These are phyloP conservation scores for Brassica napus DNA, from an alignment of 345 rosid species.

Conservation along the genomic window DNA sequence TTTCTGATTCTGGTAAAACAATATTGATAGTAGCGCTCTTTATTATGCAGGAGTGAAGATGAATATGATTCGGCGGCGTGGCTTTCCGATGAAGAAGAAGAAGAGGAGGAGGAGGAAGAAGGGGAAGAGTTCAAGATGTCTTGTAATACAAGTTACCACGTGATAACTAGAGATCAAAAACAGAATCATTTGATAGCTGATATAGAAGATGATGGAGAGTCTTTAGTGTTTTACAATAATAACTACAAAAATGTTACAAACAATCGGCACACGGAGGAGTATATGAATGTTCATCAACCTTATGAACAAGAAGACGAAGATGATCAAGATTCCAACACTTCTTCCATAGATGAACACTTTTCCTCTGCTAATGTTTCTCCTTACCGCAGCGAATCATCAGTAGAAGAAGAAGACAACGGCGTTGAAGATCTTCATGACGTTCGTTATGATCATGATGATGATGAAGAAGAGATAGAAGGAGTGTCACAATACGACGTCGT, in stretches of 20 bases:
- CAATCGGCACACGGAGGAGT: slow-evolving; percentile 21
- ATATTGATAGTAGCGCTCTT: not conserved
- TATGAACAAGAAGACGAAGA: slow-evolving; percentile 26
- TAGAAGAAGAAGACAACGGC: slow-evolving; percentile 27
- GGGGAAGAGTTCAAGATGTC: slow-evolving; percentile 43
- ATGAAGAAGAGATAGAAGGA: slow-evolving; percentile 33
- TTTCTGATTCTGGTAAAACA: not conserved
- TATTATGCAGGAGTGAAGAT: slow-evolving; percentile 51
- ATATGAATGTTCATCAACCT: slow-evolving; percentile 25
- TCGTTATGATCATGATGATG: slow-evolving; percentile 28
- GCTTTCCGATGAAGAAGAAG: slow-evolving; percentile 66
- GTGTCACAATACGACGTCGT: slow-evolving; percentile 35
- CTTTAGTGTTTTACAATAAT: slow-evolving; percentile 47
- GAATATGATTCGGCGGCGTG: slow-evolving; percentile 53
- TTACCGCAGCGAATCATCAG: slow-evolving; percentile 49
- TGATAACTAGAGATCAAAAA: slow-evolving; percentile 34
- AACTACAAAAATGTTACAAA: not conserved
- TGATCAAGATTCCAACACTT: slow-evolving; percentile 43
- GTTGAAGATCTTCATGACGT: slow-evolving; percentile 36
- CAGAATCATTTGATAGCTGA: slow-evolving; percentile 61
- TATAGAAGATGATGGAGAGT: slow-evolving; percentile 62
- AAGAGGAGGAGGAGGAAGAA: slow-evolving; percentile 49
- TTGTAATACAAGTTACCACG: slow-evolving; percentile 44
- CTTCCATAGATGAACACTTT: slow-evolving; percentile 41
- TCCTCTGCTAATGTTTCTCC: slow-evolving; percentile 50